Evolutionary conservation across 2,329 filamentous ascomycete genomes (phyloP), one percentile per base, ranked within the genome.

Genomic region (Iodosphaeria phyllophila): DNA sequence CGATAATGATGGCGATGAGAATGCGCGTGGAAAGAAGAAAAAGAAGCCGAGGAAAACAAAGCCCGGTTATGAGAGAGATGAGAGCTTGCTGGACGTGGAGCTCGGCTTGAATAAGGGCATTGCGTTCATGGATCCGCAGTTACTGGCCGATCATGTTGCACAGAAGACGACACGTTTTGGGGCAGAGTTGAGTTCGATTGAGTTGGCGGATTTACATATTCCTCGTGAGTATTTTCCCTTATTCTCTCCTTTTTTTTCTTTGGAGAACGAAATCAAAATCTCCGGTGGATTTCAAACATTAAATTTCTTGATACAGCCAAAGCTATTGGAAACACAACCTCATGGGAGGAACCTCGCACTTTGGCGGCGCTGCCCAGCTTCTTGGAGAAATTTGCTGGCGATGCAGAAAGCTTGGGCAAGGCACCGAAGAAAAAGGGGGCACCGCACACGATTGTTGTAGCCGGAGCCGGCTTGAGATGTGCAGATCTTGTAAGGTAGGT

Each of bases 401-500:
- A 69, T 24, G 58, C 64, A 1, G 56, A 59, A 28, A 61, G 56
- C 28, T 56, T 92, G 12, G 61, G 60, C 2, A 60, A 66, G 27
- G 64, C 77, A 1, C 64, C 77, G 0, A 65, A 74, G 50, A 58
- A 70, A 38, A 73, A 72, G 20, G 77, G 76, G 5, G 57, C 70
- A 1, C 78, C 78, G 16, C 89, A 95, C 47, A 95, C 86, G 1
- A 60, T 98, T 27, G 69, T 98, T 18, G 65, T 98, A n/a, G 71
- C 84, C 8, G 69, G 70, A 6, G 82, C 84, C 5, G 89, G 82
- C 0, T 57, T 93, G 28, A 64, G 89, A 40, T 83, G 89, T 4
- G 83, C 86, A 10, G 79, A 95, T 42, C 52, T 93, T 23, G 73
- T 77, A 15, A 67, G 75, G 72, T 76, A 54, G 21, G 47, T 37